These are phyloP conservation scores for Curvularia hawaiiensis DNA, from an alignment of 2,329 filamentous ascomycete genomes.

Conservation along the genomic window DNA sequence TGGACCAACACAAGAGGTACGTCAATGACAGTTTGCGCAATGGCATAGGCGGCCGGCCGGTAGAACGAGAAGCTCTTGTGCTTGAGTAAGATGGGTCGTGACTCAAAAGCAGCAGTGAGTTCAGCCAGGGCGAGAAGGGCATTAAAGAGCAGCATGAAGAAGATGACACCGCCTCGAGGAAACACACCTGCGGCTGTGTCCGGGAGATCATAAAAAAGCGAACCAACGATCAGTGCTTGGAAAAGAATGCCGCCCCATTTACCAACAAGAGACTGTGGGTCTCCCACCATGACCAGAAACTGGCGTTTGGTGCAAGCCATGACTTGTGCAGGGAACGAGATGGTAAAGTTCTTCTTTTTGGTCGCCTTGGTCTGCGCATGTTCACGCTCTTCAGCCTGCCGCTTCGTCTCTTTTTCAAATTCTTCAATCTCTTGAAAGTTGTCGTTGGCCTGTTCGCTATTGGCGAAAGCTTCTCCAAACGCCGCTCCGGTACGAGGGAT, in stretches of 20 bases:
- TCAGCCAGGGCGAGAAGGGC: slow-evolving; percentile 66
- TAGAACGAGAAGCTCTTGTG: slow-evolving; percentile 75
- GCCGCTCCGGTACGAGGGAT: slow-evolving; percentile 61
- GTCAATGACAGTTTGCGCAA: slow-evolving; percentile 64
- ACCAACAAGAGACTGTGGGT: slow-evolving; percentile 55
- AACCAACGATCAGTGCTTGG: slow-evolving; percentile 49
- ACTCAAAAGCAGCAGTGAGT: slow-evolving; percentile 64
- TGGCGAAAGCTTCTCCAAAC: slow-evolving; percentile 55
- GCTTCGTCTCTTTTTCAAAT: slow-evolving; percentile 43
- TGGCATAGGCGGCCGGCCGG: slow-evolving; percentile 63
- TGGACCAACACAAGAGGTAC: slow-evolving; percentile 63
- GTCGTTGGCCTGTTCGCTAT: slow-evolving; percentile 44
- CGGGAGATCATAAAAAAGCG: slow-evolving; percentile 60
- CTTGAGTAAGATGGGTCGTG: slow-evolving; percentile 69
- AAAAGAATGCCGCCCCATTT: slow-evolving; percentile 52
- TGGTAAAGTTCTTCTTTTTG: slow-evolving; percentile 50
- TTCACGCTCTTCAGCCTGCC: slow-evolving; percentile 38
- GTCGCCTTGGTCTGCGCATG: slow-evolving; percentile 43
- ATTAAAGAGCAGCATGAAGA: slow-evolving; percentile 66
- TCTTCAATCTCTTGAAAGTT: slow-evolving; percentile 50
- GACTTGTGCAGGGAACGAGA: slow-evolving; percentile 49
- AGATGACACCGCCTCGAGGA: slow-evolving; percentile 64
- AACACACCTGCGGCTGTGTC: slow-evolving; percentile 61
- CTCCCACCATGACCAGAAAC: slow-evolving; percentile 60
- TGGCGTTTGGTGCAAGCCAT: slow-evolving; percentile 48